These are phyloP conservation scores for Termitomyces sp. DNA, from an alignment of 768 basidiomycete genomes.

Conservation along the genomic window DNA sequence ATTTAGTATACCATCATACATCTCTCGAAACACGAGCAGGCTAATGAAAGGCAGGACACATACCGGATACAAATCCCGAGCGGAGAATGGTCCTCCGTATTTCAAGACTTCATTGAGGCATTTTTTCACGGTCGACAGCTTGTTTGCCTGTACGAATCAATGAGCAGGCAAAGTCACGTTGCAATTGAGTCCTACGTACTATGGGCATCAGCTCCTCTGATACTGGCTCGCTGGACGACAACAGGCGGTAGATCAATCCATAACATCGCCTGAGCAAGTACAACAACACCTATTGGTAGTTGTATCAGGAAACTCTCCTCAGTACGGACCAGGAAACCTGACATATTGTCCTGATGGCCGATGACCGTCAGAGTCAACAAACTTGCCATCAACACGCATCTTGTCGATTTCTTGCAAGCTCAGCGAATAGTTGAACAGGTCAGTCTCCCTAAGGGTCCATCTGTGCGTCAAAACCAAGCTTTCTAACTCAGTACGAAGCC, in stretches of 20 bases:
- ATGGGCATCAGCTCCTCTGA: conserved; percentile 98
- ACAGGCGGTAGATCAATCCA: conserved; percentile 87
- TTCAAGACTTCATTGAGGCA: conserved; percentile 94
- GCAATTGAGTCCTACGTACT: conserved; percentile 32
- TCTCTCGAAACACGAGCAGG: neutral
- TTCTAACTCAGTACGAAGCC: conserved; percentile 86
- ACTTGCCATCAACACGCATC: conserved; percentile 96
- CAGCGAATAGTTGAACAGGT: conserved; percentile 89
- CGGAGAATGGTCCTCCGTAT: conserved; percentile 89
- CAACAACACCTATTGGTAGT: conserved; percentile 64
- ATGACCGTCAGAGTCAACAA: conserved; percentile 90
- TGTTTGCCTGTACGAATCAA: conserved; percentile 70
- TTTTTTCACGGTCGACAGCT: conserved; percentile 93
- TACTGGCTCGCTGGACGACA: conserved; percentile 95
- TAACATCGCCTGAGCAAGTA: conserved; percentile 94
- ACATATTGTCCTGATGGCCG: conserved; percentile 94
- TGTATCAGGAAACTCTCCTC: neutral
- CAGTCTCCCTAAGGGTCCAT: conserved; percentile 94
- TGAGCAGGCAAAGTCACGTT: neutral
- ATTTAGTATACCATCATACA: neutral
- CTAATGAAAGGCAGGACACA: conserved; percentile 22
- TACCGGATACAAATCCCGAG: conserved; percentile 91
- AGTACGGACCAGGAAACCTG: conserved; percentile 29
- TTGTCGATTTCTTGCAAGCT: conserved; percentile 95
- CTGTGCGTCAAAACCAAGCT: conserved; percentile 90